A percentile compares a stretch with the other conserved stretches of the same genome.
These are phyloP conservation scores for Xylaria grammica DNA, from an alignment of 495 filamentous ascomycete genomes.

Conservation along the genomic window DNA sequence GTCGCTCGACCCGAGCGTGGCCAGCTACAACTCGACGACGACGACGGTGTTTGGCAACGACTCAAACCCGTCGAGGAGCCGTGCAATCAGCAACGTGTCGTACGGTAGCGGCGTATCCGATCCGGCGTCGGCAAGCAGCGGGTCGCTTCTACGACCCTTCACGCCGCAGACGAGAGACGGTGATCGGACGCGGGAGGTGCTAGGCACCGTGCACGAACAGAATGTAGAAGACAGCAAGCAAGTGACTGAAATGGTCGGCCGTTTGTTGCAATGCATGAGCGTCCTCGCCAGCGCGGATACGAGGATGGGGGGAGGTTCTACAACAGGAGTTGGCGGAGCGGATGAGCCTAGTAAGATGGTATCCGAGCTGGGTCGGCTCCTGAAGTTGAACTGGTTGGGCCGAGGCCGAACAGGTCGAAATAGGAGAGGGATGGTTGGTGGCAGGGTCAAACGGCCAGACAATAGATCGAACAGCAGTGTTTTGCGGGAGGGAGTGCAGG, in stretches of 20 bases:
- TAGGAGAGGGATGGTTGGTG: conserved; percentile 80
- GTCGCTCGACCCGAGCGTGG: conserved; percentile 70
- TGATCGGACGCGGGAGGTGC: conserved; percentile 43
- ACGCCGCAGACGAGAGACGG: conserved; percentile 53
- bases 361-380: conserved; percentile 77
- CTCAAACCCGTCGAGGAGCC: conserved; percentile 62
- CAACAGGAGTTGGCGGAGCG: conserved; percentile 39
- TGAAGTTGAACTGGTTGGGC: conserved; percentile 97
- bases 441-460: conserved; percentile 43
- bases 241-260: conserved; percentile 89
- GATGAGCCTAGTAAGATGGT: conserved; percentile 81
- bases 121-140: conserved; percentile 49
- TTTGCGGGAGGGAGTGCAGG: conserved; percentile 32
- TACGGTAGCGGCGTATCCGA: conserved; percentile 55
- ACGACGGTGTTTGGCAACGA: conserved; percentile 70
- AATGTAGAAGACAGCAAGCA: conserved; percentile 76
- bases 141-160: conserved; percentile 58
- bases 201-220: conserved; percentile 45
- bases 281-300: conserved; percentile 75
- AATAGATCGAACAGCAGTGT: conserved; percentile 26
- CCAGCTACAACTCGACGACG: conserved; percentile 76
- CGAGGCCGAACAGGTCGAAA: conserved; percentile 89
- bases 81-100: conserved; percentile 89
- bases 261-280: conserved; percentile 96
- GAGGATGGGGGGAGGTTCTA: conserved; percentile 47